These are phyloP conservation scores for Pythium phragmitis DNA, from an alignment of 352 stramenopile genomes.

Conservation along the genomic window DNA sequence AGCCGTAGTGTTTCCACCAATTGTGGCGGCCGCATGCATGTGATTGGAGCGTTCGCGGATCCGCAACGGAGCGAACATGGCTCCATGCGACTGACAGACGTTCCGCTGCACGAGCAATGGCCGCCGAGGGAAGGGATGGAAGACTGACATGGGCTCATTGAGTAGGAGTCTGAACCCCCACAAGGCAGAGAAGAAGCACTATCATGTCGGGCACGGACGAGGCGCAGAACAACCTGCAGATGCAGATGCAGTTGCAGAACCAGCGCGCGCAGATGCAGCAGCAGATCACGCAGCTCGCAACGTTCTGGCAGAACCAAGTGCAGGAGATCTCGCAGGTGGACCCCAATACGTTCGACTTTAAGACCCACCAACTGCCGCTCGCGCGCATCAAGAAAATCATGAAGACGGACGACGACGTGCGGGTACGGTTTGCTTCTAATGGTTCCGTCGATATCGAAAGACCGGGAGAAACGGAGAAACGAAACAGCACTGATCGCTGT, in stretches of 20 bases:
- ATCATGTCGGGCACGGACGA: slow-evolving; percentile 63
- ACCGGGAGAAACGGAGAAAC: background rate
- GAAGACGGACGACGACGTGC: slow-evolving; percentile 94
- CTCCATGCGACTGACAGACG: background rate
- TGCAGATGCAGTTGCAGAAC: slow-evolving; percentile 86
- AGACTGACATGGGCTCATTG: background rate
- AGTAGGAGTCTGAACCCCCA: too few relatives aligned
- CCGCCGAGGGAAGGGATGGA: background rate
- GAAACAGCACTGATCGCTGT: background rate
- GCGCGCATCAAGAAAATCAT: slow-evolving; percentile 96
- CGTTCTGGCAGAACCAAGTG: slow-evolving; percentile 89
- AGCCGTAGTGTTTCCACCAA: slow-evolving; percentile 71
- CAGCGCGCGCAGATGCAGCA: slow-evolving; percentile 88
- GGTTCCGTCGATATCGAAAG: background rate
- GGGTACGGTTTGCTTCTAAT: slow-evolving; percentile 27
- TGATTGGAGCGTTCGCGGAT: slow-evolving; percentile 39
- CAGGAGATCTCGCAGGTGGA: slow-evolving; percentile 88
- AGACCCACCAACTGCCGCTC: slow-evolving; percentile 89
- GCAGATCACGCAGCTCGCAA: slow-evolving; percentile 80
- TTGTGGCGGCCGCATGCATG: slow-evolving; percentile 34
- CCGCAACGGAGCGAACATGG: slow-evolving; percentile 4
- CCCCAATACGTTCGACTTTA: slow-evolving; percentile 83
- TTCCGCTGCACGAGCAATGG: background rate
- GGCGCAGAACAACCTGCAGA: slow-evolving; percentile 68
- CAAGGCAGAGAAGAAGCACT: too few relatives aligned